Evolutionary conservation across 805 yeast genomes (phyloP).

Genomic region (Torulaspora delbrueckii): DNA sequence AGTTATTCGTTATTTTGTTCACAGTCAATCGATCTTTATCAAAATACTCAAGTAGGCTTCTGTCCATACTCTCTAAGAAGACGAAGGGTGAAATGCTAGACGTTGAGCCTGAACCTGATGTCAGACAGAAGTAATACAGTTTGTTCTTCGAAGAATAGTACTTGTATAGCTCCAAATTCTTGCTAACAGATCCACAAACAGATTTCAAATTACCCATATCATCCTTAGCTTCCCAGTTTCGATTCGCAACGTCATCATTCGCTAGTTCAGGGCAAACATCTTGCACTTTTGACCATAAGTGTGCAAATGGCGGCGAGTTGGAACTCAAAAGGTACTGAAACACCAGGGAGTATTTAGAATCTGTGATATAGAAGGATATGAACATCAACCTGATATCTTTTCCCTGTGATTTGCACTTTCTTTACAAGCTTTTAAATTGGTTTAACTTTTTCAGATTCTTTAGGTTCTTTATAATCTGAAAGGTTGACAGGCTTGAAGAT

Average conservation of each 20-base stretch:
- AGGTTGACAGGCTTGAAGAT: too few relatives aligned
- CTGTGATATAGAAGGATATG: conserved; percentile 31
- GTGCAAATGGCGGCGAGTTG: conserved; percentile 27
- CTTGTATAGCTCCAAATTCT: conserved; percentile 22
- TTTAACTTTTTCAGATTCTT: not conserved
- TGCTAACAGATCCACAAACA: conserved; percentile 17
- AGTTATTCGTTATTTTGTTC: conserved; percentile 59
- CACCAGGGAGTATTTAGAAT: conserved; percentile 21
- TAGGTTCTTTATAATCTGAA: not conserved
- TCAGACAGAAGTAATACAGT: conserved; percentile 27
- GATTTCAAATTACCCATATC: not conserved
- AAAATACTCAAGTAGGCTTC: conserved; percentile 54
- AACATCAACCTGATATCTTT: conserved; percentile 16
- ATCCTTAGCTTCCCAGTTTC: not conserved
- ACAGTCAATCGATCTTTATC: conserved; percentile 47
- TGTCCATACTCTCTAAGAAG: conserved; percentile 48
- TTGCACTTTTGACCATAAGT: conserved; percentile 24
- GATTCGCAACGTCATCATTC: not conserved
- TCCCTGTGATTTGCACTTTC: not conserved
- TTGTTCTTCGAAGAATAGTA: conserved; percentile 22
- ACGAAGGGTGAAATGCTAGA: conserved; percentile 55
- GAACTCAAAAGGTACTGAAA: conserved; percentile 30
- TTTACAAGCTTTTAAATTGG: not conserved
- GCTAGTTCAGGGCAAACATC: conserved; percentile 20
- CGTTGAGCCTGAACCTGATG: conserved; percentile 8